Evolutionary conservation across 768 basidiomycete species (phyloP), one percentile per base, ranked within the genome.

Genomic region (Lanmaoa pseudosensibilis): DNA sequence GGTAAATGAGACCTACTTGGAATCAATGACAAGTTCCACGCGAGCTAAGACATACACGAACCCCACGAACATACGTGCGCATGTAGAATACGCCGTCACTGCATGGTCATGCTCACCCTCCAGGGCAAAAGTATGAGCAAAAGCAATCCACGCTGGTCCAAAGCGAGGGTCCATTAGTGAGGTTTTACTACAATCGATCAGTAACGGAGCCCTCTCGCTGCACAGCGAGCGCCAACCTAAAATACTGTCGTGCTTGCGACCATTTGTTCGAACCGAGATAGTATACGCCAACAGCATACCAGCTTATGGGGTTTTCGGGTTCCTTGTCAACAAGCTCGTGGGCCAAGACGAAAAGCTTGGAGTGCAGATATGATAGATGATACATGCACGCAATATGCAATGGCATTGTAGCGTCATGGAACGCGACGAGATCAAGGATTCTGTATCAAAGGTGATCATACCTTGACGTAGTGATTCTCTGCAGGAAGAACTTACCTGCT

Each of bases 71-170:
- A 98, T 87, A 36, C 96, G 79, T 5, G 94, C 92, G 55, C 93
- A 94, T 0, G 97, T 98, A 23, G 96, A 98, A 72, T 99, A 99
- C 2, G 97, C 96, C 0, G 94, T 98, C 44, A 98, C 92, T 3
- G 97, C 96, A 66, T 98, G 95, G 64, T 98, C 96, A 75, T 98
- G 97, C 70, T 99, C 97, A 16, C 95, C 95, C 71, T 99, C 97
- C 62, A 92, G 78, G 2, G 96, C 93, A 75, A 97, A 99, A 0
- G 94, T 94, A 72, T 99, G 97, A 11, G 91, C 97, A 69, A 98
- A 99, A 3, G 94, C 92, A 49, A 98, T 84, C 97, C 97, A 99
- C 0, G 96, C 93, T 11, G 97, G 94, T 0, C 86, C 93, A 71
- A 97, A 97, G 5, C 96, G 83, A 19, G 95, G 92, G 68, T 99